Base-by-base conservation (phyloP, 2,329 filamentous ascomycete genomes). In the Pseudogymnoascus sp. region DNA sequence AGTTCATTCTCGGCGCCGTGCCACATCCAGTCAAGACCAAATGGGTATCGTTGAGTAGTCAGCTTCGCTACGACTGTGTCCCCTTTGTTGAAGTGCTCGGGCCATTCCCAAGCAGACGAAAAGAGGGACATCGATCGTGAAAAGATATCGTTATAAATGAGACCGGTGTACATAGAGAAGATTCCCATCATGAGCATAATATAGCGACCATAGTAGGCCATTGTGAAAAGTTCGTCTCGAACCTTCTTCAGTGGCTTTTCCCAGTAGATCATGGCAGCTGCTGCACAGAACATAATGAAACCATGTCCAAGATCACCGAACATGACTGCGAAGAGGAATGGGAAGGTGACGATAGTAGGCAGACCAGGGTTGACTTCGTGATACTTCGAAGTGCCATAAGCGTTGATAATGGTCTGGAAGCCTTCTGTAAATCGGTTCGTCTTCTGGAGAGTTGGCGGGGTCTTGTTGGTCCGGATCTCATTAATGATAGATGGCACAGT, bases 301-400 rank as follows among this genome's bases (percentile, higher is more conserved):
- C 93, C 95, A 73, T 99, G 95, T 61, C 95, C 96, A 65, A 96
- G 88, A 77, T 99, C 95, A 81, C 95, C 96, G 74, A 99, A 99
- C 95, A 99, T 99, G 84, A 99, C 95, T 60, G 95, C 95, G 74
- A 99, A 99, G 67, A 99, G 82, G 82, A 99, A 99, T n/a, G 96
- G 95, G 78, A 99, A 99, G 5, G 95, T 99, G 67, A 99, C 88
- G 69, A 97, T 92, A 61, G 96, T 95, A 38, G 93, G 93, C 21
- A 99, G 83, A 66, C 92, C 93, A 64, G 95, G 95, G 78, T 99
- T 99, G 76, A 97, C 90, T 78, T 99, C 95, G 69, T 90, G 90
- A 78, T 99, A 99, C 69, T 96, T 97, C 65, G 95, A 90, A 44
- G 95, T 97, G 73, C 95, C 96, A 73, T 99, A 99, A 28, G 96